phyloP scores from a whole-genome alignment of 129 eudicot species.

The Flaveria sonorensis region DNA sequence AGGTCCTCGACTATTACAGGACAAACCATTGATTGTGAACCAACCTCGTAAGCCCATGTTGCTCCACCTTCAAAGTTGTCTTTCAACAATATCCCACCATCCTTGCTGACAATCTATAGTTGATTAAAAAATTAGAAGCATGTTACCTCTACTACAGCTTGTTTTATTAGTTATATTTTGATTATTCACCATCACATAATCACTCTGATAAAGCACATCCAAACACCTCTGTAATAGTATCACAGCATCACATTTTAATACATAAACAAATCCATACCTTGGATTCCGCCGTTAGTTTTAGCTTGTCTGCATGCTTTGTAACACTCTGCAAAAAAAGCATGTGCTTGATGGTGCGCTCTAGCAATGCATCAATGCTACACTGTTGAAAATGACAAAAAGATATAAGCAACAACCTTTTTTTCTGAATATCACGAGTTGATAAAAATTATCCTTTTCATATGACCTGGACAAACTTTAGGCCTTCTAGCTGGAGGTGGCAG shows the following conservation, averaged over 20 bases:
- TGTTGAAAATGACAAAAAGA: conserved; percentile 34
- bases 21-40: conserved; percentile 88
- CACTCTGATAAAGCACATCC: no score
- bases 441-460: no score
- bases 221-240: no score
- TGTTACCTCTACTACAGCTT: no score
- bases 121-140: background rate
- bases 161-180: no score
- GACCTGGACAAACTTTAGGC: background rate
- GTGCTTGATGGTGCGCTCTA: conserved; percentile 94
- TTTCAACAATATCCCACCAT: conserved; percentile 68
- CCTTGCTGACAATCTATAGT: conserved; percentile 67
- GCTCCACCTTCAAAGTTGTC: conserved; percentile 89
- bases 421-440: background rate
- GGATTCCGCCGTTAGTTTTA: conserved; percentile 71
- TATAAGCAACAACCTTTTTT: background rate
- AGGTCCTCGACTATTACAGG: conserved; percentile 94
- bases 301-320: conserved; percentile 82
- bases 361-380: conserved; percentile 95
- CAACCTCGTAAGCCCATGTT: conserved; percentile 97
- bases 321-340: conserved; percentile 95
- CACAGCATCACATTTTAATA: no score
- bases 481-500: conserved; percentile 9
- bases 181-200: no score
- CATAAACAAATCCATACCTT: conserved; percentile 40